These are phyloP conservation scores for Hirschioporus abietinus DNA, from an alignment of 768 basidiomycete genomes.

Conservation along the genomic window DNA sequence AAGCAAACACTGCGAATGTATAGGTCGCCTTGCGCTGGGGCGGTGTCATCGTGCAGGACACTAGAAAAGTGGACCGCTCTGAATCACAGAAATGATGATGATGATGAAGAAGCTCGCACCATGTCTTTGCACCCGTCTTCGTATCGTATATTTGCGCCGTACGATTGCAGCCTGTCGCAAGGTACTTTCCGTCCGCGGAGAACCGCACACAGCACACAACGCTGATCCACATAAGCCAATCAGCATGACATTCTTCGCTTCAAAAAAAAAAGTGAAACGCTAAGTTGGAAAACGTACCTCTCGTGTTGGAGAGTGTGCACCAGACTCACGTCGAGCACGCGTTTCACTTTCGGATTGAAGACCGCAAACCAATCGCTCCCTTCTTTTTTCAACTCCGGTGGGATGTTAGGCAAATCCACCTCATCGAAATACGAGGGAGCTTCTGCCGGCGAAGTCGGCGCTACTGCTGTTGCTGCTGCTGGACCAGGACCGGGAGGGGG, in stretches of 20 bases:
- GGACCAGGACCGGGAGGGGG: conserved; percentile 23
- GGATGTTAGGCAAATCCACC: conserved; percentile 37
- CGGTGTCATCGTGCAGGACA: conserved; percentile 72
- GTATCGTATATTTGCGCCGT: conserved; percentile 95
- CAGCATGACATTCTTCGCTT: not conserved
- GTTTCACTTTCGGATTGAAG: conserved; percentile 78
- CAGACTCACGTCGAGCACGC: conserved; percentile 70
- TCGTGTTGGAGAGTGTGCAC: conserved; percentile 89
- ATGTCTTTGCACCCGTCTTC: conserved; percentile 78
- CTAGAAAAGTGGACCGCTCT: conserved; percentile 29
- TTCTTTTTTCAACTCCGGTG: conserved; percentile 61
- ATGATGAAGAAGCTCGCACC: conserved; percentile 40
- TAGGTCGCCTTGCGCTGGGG: conserved; percentile 70
- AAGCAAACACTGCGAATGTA: conserved; percentile 88
- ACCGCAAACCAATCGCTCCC: conserved; percentile 87
- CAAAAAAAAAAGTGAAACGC: not conserved
- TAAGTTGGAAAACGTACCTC: conserved; percentile 44
- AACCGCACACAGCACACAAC: conserved; percentile 91
- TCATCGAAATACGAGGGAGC: conserved; percentile 40
- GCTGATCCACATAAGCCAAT: conserved; percentile 26
- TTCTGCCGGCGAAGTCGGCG: conserved; percentile 26
- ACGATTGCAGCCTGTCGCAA: conserved; percentile 95
- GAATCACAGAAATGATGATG: not conserved
- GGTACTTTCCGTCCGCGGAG: conserved; percentile 86
- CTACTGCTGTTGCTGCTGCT: conserved; percentile 25